Base-by-base conservation (phyloP, 805 yeast species). In the Lachancea dasiensis region DNA sequence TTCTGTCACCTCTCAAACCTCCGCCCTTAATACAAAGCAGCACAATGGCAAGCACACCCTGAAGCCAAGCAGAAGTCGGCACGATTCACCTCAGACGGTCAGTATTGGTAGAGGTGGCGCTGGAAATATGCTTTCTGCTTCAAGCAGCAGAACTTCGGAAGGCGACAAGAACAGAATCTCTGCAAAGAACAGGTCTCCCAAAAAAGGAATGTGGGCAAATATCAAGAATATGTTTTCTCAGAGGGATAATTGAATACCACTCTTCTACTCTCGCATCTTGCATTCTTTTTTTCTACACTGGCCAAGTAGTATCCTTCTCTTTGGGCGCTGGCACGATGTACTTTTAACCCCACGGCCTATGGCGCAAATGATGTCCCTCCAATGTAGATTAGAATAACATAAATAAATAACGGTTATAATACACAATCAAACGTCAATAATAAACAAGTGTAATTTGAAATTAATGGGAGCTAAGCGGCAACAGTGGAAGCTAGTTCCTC, bases 401-500 rank as follows among this genome's bases (percentile, higher is more conserved):
- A 7, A 27, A 27, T 14, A 27, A 14, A 27, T 28, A 13, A 28
- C 13, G 19, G 13, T 16, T 7, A 23, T n/a, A 16, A 23, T 32
- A 23, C 17, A 25, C 18, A 34, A 34, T 20, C 13, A 34, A 26
- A 26, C 4, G 18, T n/a, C 10, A 25, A 9, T 20, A 30, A 19
- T 13, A 30, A 20, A 30, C 21, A 30, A 11, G 16, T n/a, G 16
- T 18, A 28, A 28, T 28, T n/a, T n/a, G n/a, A n/a, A n/a, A n/a
- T n/a, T n/a, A n/a, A n/a, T n/a, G n/a, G n/a, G 18, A 31, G 14
- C 20, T 21, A 34, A 15, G 37, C 37, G 16, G 56, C 75, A 20
- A 71, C 72, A 54, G 74, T 73, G 44, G 79, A 75, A 30, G 86
- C 86, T 50, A 84, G 68, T 56, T 83, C 90, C 63, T 81, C 89